These are phyloP conservation scores for Pseudoperonospora humuli DNA, from an alignment of 352 stramenopile genomes.

Conservation along the genomic window DNA sequence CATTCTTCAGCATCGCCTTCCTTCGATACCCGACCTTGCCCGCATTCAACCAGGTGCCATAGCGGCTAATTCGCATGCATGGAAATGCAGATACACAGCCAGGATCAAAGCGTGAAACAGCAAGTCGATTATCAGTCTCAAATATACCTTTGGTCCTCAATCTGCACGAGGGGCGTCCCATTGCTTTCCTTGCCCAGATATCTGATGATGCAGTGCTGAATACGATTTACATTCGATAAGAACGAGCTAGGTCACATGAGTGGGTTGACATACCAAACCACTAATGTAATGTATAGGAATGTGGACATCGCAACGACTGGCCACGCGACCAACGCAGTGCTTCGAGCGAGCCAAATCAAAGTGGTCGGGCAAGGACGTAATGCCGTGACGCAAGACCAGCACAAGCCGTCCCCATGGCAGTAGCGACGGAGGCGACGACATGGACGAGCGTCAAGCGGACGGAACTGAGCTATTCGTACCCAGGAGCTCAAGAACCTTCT, in stretches of 20 bases:
- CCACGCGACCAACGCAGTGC: conserved; percentile 43
- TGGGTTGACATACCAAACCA: conserved; percentile 22
- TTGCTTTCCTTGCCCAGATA: conserved; percentile 20
- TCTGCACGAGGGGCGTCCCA: conserved; percentile 25
- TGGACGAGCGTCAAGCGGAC: background rate
- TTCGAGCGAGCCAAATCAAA: conserved; percentile 29
- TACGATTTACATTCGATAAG: background rate
- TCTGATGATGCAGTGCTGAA: conserved; percentile 29
- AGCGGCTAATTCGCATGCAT: conserved; percentile 25
- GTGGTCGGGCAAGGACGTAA: conserved; percentile 29
- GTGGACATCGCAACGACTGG: conserved; percentile 29
- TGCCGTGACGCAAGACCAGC: conserved; percentile 23
- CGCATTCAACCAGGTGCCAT: conserved; percentile 49
- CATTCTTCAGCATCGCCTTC: conserved; percentile 19
- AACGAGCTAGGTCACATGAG: conserved; percentile 1
- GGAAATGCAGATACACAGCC: background rate
- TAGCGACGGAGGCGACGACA: conserved; percentile 2
- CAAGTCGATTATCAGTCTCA: no score
- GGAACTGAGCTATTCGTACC: no score
- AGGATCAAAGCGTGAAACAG: background rate
- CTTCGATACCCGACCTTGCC: conserved; percentile 25
- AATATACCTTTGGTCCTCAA: conserved; percentile 56
- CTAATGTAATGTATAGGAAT: conserved; percentile 47
- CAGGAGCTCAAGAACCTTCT: no score
- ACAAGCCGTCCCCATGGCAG: conserved; percentile 54